Percentiles rank a stretch among this genome's conserved stretches.
These are phyloP conservation scores for Clavispora phyllophila DNA, from an alignment of 805 yeast species.

Conservation along the genomic window DNA sequence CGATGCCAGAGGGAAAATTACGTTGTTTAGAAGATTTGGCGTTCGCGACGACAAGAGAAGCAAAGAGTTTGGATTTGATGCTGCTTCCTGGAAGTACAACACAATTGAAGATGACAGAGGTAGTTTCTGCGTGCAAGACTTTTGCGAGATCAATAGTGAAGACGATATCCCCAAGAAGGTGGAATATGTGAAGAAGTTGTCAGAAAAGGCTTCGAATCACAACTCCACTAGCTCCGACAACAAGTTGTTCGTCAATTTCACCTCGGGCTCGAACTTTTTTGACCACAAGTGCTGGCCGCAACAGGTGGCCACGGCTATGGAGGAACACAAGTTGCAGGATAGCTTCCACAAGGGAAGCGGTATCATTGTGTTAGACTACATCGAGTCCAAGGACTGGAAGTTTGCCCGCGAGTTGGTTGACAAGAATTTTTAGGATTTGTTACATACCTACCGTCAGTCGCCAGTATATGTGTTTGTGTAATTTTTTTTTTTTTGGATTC, in stretches of 20 bases:
- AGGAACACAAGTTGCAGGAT: conserved; percentile 39
- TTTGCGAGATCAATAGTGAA: conserved; percentile 53
- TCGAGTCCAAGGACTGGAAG: conserved; percentile 58
- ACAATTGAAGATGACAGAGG: conserved; percentile 64
- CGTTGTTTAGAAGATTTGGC: conserved; percentile 70
- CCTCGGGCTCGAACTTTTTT: conserved; percentile 70
- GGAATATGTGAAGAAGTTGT: conserved; percentile 50
- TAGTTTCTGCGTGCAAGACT: conserved; percentile 62
- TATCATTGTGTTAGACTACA: conserved; percentile 62
- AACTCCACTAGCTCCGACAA: conserved; percentile 37
- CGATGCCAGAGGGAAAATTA: conserved; percentile 61
- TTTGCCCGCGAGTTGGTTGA: conserved; percentile 47
- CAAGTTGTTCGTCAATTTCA: conserved; percentile 65
- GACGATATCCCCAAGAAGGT: conserved; percentile 55
- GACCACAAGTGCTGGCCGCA: conserved; percentile 73
- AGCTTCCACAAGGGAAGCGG: conserved; percentile 55
- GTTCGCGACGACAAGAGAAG: conserved; percentile 41
- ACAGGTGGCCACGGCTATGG: conserved; percentile 52
- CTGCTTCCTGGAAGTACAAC: conserved; percentile 62
- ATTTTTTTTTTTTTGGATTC: not conserved
- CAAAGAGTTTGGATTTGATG: conserved; percentile 59
- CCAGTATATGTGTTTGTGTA: not conserved
- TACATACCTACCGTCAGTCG: not conserved
- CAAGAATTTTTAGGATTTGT: conserved; percentile 38
- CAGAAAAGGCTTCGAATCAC: conserved; percentile 48